phyloP scores from a whole-genome alignment of 257 asterid genomes.

The Nicotiana attenuata region DNA sequence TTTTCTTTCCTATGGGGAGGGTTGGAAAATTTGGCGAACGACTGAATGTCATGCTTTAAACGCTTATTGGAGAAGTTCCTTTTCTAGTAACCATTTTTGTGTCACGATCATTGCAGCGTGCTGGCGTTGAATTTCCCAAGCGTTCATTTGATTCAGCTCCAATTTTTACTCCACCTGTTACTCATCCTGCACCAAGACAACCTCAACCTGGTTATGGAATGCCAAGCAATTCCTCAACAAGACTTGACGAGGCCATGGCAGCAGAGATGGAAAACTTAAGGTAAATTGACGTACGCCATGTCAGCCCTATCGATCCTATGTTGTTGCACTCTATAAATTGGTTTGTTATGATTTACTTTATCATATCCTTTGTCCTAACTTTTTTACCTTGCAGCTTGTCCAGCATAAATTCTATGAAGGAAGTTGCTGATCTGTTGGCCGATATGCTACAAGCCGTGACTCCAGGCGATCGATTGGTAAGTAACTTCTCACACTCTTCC shows the following conservation, averaged over 20 bases:
- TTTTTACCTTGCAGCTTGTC: slow-evolving; percentile 42
- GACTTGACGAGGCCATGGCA: slow-evolving; percentile 92
- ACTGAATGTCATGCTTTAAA: not conserved
- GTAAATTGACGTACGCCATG: slow-evolving; percentile 21
- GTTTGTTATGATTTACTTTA: not conserved
- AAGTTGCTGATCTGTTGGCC: slow-evolving; percentile 60
- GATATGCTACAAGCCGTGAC: slow-evolving; percentile 85
- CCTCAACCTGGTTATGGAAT: slow-evolving; percentile 91
- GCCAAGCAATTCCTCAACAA: slow-evolving; percentile 79
- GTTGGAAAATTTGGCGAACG: not conserved
- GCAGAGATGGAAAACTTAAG: slow-evolving; percentile 58
- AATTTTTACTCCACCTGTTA: slow-evolving; percentile 70
- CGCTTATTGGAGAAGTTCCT: not conserved
- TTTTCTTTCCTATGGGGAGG: not conserved
- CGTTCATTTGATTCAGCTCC: slow-evolving; percentile 59
- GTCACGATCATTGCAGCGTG: slow-evolving; percentile 45
- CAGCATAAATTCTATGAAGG: slow-evolving; percentile 49
- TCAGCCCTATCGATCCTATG: not conserved
- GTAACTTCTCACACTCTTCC: not conserved
- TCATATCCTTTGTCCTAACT: not conserved
- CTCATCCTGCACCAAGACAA: slow-evolving; percentile 43
- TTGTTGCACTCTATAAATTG: not conserved
- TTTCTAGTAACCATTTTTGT: not conserved
- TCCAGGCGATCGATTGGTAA: slow-evolving; percentile 56
- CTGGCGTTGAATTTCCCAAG: slow-evolving; percentile 71